Evolutionary conservation across 805 yeast species (phyloP).

Genomic region (Lipomyces japonicus): DNA sequence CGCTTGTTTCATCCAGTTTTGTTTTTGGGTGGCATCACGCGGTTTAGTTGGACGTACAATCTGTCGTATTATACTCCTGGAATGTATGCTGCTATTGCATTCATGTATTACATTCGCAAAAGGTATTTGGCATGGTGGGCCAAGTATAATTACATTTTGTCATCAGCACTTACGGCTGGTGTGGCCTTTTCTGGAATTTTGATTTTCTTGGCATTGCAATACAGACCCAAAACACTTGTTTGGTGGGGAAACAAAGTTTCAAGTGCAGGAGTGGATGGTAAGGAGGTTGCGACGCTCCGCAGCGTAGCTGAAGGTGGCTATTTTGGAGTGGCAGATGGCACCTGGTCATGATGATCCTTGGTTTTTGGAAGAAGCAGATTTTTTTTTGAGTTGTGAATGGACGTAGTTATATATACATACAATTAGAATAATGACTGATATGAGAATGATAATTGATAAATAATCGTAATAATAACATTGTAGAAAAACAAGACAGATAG

Average conservation of each 20-base stretch:
- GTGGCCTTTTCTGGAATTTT: constrained; percentile 59
- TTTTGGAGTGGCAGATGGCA: constrained; percentile 9
- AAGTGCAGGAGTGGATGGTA: constrained; percentile 19
- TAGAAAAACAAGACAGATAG: too few species aligned
- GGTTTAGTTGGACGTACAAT: constrained; percentile 42
- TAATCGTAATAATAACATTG: too few species aligned
- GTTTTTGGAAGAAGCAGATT: too few species aligned
- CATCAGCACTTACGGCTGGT: constrained; percentile 64
- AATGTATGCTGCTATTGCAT: constrained; percentile 56
- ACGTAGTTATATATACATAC: too few species aligned
- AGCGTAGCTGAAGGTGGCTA: constrained; percentile 12
- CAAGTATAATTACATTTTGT: constrained; percentile 62
- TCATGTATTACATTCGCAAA: constrained; percentile 55
- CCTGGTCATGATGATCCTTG: constrained; percentile 7
- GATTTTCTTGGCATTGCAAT: constrained; percentile 51
- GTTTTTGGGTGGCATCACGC: constrained; percentile 42
- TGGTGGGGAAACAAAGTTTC: constrained; percentile 65
- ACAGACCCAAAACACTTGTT: constrained; percentile 38
- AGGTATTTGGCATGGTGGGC: constrained; percentile 68
- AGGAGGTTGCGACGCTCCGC: constrained; percentile 1
- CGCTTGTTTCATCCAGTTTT: constrained; percentile 61
- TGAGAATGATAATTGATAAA: too few species aligned
- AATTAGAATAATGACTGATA: too few species aligned
- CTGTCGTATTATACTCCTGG: constrained; percentile 76
- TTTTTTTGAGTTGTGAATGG: too few species aligned